Conservation (phyloP, 23 red algal species). For the Agarophyton chilense region DNA sequence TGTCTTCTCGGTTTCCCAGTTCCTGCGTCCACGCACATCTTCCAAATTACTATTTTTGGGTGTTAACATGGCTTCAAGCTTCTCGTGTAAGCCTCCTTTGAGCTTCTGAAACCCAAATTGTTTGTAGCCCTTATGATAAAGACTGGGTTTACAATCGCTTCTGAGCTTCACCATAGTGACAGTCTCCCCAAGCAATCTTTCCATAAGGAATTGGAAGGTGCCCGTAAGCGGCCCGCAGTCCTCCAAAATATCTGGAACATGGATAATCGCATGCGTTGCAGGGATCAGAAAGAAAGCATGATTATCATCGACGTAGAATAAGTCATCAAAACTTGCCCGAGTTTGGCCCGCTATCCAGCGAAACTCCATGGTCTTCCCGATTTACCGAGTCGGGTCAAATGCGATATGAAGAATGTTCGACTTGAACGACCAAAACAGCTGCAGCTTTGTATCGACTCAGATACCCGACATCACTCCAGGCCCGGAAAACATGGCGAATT, state of each 20-base stretch:
- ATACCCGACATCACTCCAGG: too few relatives aligned
- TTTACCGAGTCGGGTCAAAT: not conserved
- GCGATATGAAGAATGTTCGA: not conserved
- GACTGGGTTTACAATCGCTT: too few relatives aligned
- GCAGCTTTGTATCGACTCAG: too few relatives aligned
- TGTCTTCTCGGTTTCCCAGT: too few relatives aligned
- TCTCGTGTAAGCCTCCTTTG: too few relatives aligned
- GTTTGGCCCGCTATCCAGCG: not conserved
- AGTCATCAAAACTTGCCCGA: not conserved
- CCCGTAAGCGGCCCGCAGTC: not conserved
- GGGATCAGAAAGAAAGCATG: not conserved
- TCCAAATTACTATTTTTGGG: too few relatives aligned
- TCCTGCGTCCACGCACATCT: too few relatives aligned
- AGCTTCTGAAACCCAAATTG: too few relatives aligned
- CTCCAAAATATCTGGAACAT: not conserved
- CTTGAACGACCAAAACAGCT: not conserved
- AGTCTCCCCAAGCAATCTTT: slow-evolving; percentile 4
- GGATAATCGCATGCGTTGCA: not conserved
- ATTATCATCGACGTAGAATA: not conserved
- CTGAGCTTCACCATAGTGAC: too few relatives aligned
- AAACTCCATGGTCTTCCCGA: not conserved
- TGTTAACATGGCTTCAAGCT: too few relatives aligned
- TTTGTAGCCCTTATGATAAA: too few relatives aligned
- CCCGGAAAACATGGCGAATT: too few relatives aligned
- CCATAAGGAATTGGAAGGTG: not conserved